These are phyloP conservation scores for Penicillium bovifimosum DNA, from an alignment of 495 filamentous ascomycete species.

Conservation along the genomic window DNA sequence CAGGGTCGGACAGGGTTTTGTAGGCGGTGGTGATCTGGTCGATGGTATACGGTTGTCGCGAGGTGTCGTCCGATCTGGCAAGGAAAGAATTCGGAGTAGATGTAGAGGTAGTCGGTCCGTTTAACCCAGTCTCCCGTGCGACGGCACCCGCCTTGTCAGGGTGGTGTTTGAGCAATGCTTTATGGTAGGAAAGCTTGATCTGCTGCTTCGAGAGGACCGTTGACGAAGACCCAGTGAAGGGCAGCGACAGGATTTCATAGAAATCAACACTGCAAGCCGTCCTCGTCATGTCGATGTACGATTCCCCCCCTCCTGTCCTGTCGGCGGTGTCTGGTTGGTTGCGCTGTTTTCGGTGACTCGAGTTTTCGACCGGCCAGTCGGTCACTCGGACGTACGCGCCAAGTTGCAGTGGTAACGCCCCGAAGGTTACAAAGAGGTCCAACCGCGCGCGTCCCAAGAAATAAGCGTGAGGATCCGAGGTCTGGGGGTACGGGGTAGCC, in stretches of 20 bases:
- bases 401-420: not conserved
- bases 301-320: constrained; percentile 1
- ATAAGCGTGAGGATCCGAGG: not conserved
- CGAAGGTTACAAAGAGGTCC: constrained; percentile 1
- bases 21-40: constrained; percentile 79
- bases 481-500: not conserved
- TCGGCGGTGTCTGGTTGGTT: not conserved
- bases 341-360: not conserved
- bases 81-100: not conserved
- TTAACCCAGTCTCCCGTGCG: constrained; percentile 10
- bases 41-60: constrained; percentile 45
- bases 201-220: constrained; percentile 35
- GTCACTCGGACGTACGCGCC: not conserved
- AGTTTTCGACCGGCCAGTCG: not conserved
- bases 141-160: constrained; percentile 60
- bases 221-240: constrained; percentile 23
- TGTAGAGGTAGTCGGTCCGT: not conserved
- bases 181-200: constrained; percentile 72
- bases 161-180: constrained; percentile 71
- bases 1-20: constrained; percentile 57
- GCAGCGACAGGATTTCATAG: constrained; percentile 52
- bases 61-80: not conserved
- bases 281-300: constrained; percentile 17
- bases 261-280: constrained; percentile 26
- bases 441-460: not conserved